Evolutionary conservation across 73 alveolate species (phyloP), one percentile per base, ranked within the genome.

Genomic region (Symbiodinium natans): DNA sequence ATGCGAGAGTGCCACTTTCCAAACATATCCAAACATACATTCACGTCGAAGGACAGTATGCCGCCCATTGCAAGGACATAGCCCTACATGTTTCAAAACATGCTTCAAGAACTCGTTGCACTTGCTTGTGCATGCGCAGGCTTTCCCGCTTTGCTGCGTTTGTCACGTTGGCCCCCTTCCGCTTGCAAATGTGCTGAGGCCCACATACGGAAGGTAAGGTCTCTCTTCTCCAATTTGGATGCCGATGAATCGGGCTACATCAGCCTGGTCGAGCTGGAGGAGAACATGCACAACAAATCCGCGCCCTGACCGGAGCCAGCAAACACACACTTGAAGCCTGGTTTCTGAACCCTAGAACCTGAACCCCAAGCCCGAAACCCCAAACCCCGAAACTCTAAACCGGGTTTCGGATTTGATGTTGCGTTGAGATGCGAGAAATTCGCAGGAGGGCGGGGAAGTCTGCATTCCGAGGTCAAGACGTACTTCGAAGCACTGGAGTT

Each of bases 241-340:
- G 97, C 97, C 38, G 97, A 90, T 42, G 97, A 90, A 6, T 90
- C 97, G 42, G 97, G 97, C 39, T 90, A 71, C 88, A 90, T 90
- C 97, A 90, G 97, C 54, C 52, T 90, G 36, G 80, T 59, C 80
- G 97, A 90, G 89, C 11, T 90, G 80, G 97, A 90, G 56, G 41
- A 90, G 80, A 90, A 90, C 52, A 90, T 90, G 63, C 77, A 90
- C 89, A 90, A 90, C 27, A 90, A 73, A 40, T 68, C 97, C 15
- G 87, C 80, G n/a, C 52, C 52, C 40, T 33, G 95, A 63, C 80
- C 2, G 3, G n/a, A 46, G 6, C 13, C 59, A 46, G 21, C 59
- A 46, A 46, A 46, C 6, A 13, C 13, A 46, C 59, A 13, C 13
- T 46, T 46, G 59, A 9, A 9, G 59, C 59, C 13, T 46, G 21